Conservation (phyloP, 2,329 filamentous ascomycete genomes). For the Penicillium olsonii region DNA sequence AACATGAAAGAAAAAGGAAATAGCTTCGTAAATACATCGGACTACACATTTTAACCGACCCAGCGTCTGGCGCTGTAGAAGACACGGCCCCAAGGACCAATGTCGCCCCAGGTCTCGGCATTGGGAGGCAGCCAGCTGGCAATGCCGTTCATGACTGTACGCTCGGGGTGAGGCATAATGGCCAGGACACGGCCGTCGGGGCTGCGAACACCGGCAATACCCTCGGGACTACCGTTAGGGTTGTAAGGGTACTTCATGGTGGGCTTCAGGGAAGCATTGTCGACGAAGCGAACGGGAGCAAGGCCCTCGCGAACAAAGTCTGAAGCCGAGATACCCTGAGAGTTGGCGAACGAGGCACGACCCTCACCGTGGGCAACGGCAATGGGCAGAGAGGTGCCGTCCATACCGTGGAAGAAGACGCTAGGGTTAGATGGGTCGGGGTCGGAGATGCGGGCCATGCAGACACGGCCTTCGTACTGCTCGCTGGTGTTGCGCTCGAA, state of each 20-base stretch:
- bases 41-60: slow-evolving; percentile 61
- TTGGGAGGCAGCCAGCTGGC: slow-evolving; percentile 72
- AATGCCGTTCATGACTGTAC: slow-evolving; percentile 79
- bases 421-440: slow-evolving; percentile 58
- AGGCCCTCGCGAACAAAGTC: slow-evolving; percentile 66
- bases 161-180: slow-evolving; percentile 92
- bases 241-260: slow-evolving; percentile 88
- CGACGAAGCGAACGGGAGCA: slow-evolving; percentile 78
- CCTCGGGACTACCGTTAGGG: slow-evolving; percentile 79
- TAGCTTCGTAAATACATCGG: slow-evolving; percentile 3
- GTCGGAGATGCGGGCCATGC: slow-evolving; percentile 79
- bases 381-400: slow-evolving; percentile 77
- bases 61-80: slow-evolving; percentile 86
- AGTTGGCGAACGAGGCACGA: slow-evolving; percentile 68
- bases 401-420: slow-evolving; percentile 92
- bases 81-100: slow-evolving; percentile 81
- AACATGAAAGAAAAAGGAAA: slow-evolving; percentile 8
- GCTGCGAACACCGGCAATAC: slow-evolving; percentile 77
- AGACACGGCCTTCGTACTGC: slow-evolving; percentile 86
- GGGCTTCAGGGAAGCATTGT: slow-evolving; percentile 70
- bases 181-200: slow-evolving; percentile 78
- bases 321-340: slow-evolving; percentile 46
- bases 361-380: slow-evolving; percentile 91
- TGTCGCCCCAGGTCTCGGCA: slow-evolving; percentile 70
- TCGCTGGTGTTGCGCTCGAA: slow-evolving; percentile 83